Evolutionary conservation across 2,329 filamentous ascomycete genomes (phyloP).

Genomic region (Periconia digitata): DNA sequence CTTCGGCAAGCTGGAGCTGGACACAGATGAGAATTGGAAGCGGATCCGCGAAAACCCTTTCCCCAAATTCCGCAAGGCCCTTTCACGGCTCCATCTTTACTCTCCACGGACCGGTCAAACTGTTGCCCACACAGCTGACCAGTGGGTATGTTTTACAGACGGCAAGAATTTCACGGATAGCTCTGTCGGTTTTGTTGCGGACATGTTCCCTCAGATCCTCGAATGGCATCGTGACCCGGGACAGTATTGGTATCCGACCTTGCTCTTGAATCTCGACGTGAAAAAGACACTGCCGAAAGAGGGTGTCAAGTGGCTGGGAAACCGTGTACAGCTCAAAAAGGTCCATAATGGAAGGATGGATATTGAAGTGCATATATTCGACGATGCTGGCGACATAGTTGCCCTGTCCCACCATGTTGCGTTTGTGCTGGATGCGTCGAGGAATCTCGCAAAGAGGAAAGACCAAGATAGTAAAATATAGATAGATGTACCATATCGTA

Average conservation of each 20-base stretch:
- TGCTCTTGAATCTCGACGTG: conserved; percentile 73
- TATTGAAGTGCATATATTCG: conserved; percentile 68
- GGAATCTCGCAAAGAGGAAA: conserved; percentile 60
- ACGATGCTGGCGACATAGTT: conserved; percentile 65
- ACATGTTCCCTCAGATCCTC: conserved; percentile 69
- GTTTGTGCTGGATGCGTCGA: conserved; percentile 63
- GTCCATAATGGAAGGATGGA: conserved; percentile 74
- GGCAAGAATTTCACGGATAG: conserved; percentile 65
- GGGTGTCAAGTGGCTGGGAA: conserved; percentile 73
- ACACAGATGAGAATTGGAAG: conserved; percentile 53
- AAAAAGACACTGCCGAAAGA: conserved; percentile 70
- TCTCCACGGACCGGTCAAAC: conserved; percentile 53
- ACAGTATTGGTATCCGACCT: conserved; percentile 70
- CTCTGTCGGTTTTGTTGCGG: conserved; percentile 65
- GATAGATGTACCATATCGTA: conserved; percentile 7
- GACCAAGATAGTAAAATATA: conserved; percentile 42
- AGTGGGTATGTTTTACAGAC: conserved; percentile 67
- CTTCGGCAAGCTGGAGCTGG: conserved; percentile 45
- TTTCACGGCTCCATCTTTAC: conserved; percentile 54
- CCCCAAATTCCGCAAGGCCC: conserved; percentile 52
- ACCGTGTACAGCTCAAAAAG: conserved; percentile 65
- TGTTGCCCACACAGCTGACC: conserved; percentile 53
- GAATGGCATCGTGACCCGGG: conserved; percentile 49
- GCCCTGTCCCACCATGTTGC: conserved; percentile 69
- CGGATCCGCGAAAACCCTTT: conserved; percentile 49